These are phyloP conservation scores for Fistulina hepatica DNA, from an alignment of 1,284 basidiomycete genomes.

Conservation along the genomic window DNA sequence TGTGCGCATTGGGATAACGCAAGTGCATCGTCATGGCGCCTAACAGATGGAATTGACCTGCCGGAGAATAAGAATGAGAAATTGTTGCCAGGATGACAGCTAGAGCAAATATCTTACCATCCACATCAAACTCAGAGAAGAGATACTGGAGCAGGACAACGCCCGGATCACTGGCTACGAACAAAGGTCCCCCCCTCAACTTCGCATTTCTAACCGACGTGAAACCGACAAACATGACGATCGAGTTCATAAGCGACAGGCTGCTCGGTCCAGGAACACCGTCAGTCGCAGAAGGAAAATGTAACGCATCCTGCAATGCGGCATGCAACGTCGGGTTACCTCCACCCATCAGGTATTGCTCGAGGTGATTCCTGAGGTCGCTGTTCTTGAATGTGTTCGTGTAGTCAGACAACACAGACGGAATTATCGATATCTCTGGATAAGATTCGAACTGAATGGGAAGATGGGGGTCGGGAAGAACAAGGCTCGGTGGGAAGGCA, in stretches of 20 bases:
- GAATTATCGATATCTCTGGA: too few species aligned
- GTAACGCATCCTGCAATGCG: conserved; percentile 73
- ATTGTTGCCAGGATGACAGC: conserved; percentile 10
- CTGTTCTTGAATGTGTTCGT: conserved; percentile 67
- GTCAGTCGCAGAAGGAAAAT: conserved; percentile 26
- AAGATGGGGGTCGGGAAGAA: conserved; percentile 83
- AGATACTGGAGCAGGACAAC: conserved; percentile 77
- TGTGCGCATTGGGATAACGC: conserved; percentile 94
- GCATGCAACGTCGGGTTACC: conserved; percentile 61
- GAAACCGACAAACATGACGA: conserved; percentile 92
- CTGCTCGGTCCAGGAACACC: conserved; percentile 61
- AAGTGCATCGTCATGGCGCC: conserved; percentile 88
- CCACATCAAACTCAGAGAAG: conserved; percentile 75
- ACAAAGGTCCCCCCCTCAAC: conserved; percentile 69
- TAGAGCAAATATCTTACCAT: conserved; percentile 48
- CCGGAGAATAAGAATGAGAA: too few species aligned
- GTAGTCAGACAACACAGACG: conserved; percentile 87
- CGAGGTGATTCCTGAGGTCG: conserved; percentile 69
- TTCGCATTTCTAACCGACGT: conserved; percentile 81
- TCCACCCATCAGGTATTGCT: conserved; percentile 72
- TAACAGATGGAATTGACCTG: conserved; percentile 88
- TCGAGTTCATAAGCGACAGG: conserved; percentile 77
- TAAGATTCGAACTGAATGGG: too few species aligned
- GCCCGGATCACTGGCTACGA: conserved; percentile 72
- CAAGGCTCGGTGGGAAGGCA: conserved; percentile 84